These are phyloP conservation scores for Diaporthe destruens DNA, from an alignment of 2,329 filamentous ascomycete genomes.

Conservation along the genomic window DNA sequence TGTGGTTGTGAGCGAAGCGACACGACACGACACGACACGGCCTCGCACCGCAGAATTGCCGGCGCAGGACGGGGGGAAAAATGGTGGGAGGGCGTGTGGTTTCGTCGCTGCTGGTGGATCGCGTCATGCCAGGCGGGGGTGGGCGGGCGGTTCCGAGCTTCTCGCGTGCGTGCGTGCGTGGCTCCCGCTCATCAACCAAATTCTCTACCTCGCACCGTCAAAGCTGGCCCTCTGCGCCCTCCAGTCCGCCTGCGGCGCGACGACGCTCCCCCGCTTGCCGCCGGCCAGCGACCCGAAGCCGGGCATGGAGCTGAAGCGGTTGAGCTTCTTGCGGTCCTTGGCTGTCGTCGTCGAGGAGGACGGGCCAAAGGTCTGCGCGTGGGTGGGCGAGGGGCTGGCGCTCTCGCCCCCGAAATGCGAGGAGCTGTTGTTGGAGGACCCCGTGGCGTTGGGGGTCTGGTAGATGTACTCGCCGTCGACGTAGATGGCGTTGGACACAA, in stretches of 20 bases:
- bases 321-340: conserved; percentile 61
- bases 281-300: conserved; percentile 63
- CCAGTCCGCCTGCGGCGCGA: conserved; percentile 55
- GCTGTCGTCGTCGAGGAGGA: conserved; percentile 47
- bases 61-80: too few species aligned
- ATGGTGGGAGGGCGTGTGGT: too few species aligned
- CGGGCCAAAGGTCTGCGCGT: conserved; percentile 47
- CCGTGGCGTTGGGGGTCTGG: conserved; percentile 71
- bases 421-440: conserved; percentile 65
- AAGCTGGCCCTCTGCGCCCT: conserved; percentile 52
- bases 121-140: conserved; percentile 21
- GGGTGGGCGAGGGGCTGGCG: conserved; percentile 50
- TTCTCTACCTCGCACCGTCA: conserved; percentile 35
- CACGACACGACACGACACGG: not conserved
- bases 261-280: conserved; percentile 52
- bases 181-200: too few species aligned
- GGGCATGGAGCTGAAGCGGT: conserved; percentile 69
- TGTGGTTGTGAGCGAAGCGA: conserved; percentile 7
- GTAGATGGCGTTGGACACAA: conserved; percentile 89
- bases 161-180: too few species aligned
- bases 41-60: not conserved
- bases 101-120: not conserved
- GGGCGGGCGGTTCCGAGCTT: too few species aligned
- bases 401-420: conserved; percentile 53
- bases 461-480: conserved; percentile 97